Conservation (phyloP, 805 yeast genomes). For the Barnettozyma pratensis region DNA sequence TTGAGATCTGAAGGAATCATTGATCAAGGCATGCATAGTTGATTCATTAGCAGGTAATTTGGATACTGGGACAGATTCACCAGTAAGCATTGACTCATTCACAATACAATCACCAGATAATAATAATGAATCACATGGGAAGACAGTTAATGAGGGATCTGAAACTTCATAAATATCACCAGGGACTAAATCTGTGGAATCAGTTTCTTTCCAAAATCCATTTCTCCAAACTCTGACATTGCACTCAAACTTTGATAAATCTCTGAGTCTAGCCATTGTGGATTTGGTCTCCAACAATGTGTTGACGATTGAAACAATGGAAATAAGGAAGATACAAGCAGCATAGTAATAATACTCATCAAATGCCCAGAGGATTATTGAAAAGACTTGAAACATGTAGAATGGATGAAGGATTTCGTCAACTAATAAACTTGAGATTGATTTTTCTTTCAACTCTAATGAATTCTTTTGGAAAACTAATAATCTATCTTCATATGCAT, state of each 20-base stretch:
- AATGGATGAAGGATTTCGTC: slow-evolving; percentile 95
- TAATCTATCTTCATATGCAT: slow-evolving; percentile 60
- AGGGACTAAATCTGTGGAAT: slow-evolving; percentile 80
- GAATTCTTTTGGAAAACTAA: slow-evolving; percentile 74
- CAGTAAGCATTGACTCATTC: slow-evolving; percentile 97
- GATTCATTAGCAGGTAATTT: slow-evolving; percentile 65
- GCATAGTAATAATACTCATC: slow-evolving; percentile 96
- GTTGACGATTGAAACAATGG: slow-evolving; percentile 71
- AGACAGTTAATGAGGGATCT: slow-evolving; percentile 65
- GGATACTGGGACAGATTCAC: slow-evolving; percentile 96
- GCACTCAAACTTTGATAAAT: slow-evolving; percentile 69
- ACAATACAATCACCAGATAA: slow-evolving; percentile 91
- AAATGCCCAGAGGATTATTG: slow-evolving; percentile 84
- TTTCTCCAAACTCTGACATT: slow-evolving; percentile 87
- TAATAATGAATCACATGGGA: slow-evolving; percentile 89
- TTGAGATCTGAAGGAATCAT: slow-evolving; percentile 50
- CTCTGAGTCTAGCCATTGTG: slow-evolving; percentile 65
- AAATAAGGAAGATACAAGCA: slow-evolving; percentile 81
- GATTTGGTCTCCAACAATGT: slow-evolving; percentile 82
- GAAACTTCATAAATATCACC: slow-evolving; percentile 93
- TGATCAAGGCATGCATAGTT: slow-evolving; percentile 48
- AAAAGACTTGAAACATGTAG: slow-evolving; percentile 89
- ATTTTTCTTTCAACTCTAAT: slow-evolving; percentile 70
- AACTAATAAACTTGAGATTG: slow-evolving; percentile 56
- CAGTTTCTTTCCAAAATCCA: slow-evolving; percentile 83